A percentile compares a stretch with the other conserved stretches of the same genome.
Evolutionary conservation across 2,329 filamentous ascomycete species (phyloP).

Genomic region (Talaromyces marneffei): DNA sequence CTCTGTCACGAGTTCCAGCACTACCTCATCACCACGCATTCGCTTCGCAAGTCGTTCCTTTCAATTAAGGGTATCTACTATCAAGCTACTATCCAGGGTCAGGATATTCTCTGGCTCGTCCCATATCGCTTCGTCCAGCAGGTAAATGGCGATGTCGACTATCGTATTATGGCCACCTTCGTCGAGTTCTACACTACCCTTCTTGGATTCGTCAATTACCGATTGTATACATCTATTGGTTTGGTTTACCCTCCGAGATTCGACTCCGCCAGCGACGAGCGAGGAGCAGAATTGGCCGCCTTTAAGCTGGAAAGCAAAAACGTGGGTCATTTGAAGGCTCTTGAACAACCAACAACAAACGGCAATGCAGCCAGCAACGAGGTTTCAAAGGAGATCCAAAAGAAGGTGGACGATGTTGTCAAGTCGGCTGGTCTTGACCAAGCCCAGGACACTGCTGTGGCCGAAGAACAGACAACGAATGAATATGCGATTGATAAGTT

Average conservation of each 20-base stretch:
- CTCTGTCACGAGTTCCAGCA: conserved; percentile 95
- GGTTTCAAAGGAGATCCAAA: conserved; percentile 65
- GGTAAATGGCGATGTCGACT: conserved; percentile 90
- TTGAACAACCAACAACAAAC: conserved; percentile 50
- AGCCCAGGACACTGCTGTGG: conserved; percentile 38
- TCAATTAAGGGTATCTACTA: conserved; percentile 99
- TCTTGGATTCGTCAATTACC: conserved; percentile 91
- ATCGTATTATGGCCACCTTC: conserved; percentile 98
- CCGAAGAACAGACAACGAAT: conserved; percentile 44
- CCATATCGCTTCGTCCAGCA: conserved; percentile 97
- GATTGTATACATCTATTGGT: conserved; percentile 83
- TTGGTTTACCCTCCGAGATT: conserved; percentile 96
- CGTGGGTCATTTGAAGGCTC: conserved; percentile 40
- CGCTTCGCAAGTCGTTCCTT: conserved; percentile 89
- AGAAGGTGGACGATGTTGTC: conserved; percentile 56
- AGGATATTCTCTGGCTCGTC: conserved; percentile 94
- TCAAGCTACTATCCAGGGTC: conserved; percentile 92
- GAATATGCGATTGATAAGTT: conserved; percentile 81
- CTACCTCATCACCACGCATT: conserved; percentile 88
- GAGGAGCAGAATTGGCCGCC: conserved; percentile 81
- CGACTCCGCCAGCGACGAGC: conserved; percentile 77
- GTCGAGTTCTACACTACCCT: conserved; percentile 98
- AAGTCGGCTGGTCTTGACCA: conserved; percentile 38
- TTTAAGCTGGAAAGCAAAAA: conserved; percentile 81
- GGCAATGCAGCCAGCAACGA: conserved; percentile 48